These are phyloP conservation scores for Sugiyamaella sp. DNA, from an alignment of 1,139 yeast genomes.

Conservation along the genomic window DNA sequence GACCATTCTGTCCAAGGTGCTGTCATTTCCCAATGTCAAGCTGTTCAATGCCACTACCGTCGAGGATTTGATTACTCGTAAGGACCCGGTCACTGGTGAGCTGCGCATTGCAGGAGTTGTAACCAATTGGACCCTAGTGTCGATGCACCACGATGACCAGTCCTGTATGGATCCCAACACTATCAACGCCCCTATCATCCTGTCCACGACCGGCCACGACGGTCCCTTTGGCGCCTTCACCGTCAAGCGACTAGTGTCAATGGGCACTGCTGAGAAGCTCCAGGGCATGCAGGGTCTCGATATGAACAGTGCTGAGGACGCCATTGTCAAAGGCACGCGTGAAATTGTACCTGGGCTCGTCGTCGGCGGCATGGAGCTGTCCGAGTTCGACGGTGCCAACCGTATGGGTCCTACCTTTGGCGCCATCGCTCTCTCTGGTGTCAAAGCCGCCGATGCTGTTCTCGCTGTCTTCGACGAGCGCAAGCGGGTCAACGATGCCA, in stretches of 20 bases:
- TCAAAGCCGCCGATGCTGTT: conserved; percentile 70
- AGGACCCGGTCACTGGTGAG: conserved; percentile 55
- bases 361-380: conserved; percentile 80
- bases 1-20: conserved; percentile 68
- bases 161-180: conserved; percentile 87
- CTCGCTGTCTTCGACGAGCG: conserved; percentile 55
- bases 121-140: conserved; percentile 79
- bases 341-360: conserved; percentile 72
- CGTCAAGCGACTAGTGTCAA: conserved; percentile 53
- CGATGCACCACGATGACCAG: conserved; percentile 76
- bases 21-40: conserved; percentile 73
- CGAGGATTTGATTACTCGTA: conserved; percentile 76
- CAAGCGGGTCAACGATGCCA: conserved; percentile 44
- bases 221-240: conserved; percentile 87
- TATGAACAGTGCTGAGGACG: conserved; percentile 79
- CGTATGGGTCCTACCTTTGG: conserved; percentile 89
- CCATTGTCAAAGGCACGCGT: conserved; percentile 69
- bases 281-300: conserved; percentile 81
- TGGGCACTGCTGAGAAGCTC: conserved; percentile 49
- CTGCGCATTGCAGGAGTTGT: conserved; percentile 77
- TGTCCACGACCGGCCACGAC: conserved; percentile 80
- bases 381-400: conserved; percentile 75
- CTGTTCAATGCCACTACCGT: conserved; percentile 81
- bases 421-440: conserved; percentile 78
- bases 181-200: conserved; percentile 68